Percentiles rank a stretch among this genome's conserved stretches.
phyloP scores from a whole-genome alignment of 1,284 basidiomycete species.

The Ceratobasidium sp. region DNA sequence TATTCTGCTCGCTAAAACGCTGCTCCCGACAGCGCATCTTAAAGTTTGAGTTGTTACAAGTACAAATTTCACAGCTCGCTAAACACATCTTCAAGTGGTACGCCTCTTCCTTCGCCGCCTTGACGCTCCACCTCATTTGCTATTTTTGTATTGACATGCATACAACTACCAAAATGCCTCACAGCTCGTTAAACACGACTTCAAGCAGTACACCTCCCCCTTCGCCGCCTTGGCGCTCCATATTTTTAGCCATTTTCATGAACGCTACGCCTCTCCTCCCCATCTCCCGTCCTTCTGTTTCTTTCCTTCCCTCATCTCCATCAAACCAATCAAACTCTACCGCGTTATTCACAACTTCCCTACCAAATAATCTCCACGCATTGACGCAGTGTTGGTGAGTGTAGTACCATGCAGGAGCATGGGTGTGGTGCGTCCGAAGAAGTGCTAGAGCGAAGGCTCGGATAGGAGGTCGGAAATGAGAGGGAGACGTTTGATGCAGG shows the following conservation, averaged over 20 bases:
- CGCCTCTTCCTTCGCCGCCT: neutral
- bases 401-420: neutral
- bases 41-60: too few species aligned
- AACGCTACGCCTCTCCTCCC: constrained; percentile 8
- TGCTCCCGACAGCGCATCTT: too few species aligned
- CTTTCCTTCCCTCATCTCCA: constrained; percentile 7
- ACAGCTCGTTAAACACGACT: neutral
- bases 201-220: neutral
- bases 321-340: constrained; percentile 20
- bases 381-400: neutral
- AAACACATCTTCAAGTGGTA: constrained; percentile 5
- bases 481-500: constrained; percentile 9
- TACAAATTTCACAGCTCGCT: neutral
- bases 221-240: neutral
- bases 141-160: too few species aligned
- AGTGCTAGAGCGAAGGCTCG: constrained; percentile 6
- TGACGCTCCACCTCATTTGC: neutral
- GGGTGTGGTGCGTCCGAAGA: neutral
- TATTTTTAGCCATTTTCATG: constrained; percentile 7
- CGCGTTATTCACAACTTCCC: constrained; percentile 5
- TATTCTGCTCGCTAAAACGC: too few species aligned
- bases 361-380: constrained; percentile 21
- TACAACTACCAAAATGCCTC: too few species aligned
- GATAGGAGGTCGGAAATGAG: neutral
- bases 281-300: neutral